Percentiles rank a stretch among this genome's conserved stretches.
Evolutionary conservation across 352 stramenopile genomes (phyloP).

Genomic region (Plasmopara viticola): DNA sequence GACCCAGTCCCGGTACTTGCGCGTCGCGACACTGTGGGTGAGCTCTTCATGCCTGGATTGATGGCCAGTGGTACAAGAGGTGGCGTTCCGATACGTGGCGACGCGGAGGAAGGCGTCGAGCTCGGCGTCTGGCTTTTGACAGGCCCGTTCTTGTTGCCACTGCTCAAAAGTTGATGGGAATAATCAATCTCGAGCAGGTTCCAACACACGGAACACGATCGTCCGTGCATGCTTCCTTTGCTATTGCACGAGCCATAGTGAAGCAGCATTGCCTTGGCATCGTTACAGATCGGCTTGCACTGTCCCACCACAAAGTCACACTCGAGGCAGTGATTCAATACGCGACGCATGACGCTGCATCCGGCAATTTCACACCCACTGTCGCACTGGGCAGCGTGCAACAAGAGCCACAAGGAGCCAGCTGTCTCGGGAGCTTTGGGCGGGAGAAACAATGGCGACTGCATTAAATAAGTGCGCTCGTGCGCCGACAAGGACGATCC

Average conservation of each 20-base stretch:
- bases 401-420: constrained; percentile 62
- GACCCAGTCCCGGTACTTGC: neutral
- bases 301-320: constrained; percentile 55
- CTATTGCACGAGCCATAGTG: constrained; percentile 56
- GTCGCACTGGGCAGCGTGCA: constrained; percentile 46
- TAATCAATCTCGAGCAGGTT: constrained; percentile 69
- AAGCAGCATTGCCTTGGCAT: constrained; percentile 71
- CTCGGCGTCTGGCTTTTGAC: constrained; percentile 12
- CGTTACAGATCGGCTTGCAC: constrained; percentile 65
- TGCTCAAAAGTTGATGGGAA: constrained; percentile 47
- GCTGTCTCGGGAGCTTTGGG: constrained; percentile 51
- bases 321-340: constrained; percentile 54
- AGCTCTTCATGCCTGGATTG: constrained; percentile 15
- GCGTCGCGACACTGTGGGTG: constrained; percentile 15
- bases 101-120: constrained; percentile 18
- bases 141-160: constrained; percentile 12
- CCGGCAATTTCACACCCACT: constrained; percentile 45
- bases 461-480: constrained; percentile 45
- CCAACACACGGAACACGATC: constrained; percentile 46
- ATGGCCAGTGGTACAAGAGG: constrained; percentile 16
- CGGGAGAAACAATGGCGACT: constrained; percentile 46
- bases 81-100: constrained; percentile 14
- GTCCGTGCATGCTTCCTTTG: constrained; percentile 34
- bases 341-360: constrained; percentile 64
- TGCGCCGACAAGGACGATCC: constrained; percentile 38